These are phyloP conservation scores for Dipodascopsis uninucleata DNA, from an alignment of 805 yeast genomes.

Conservation along the genomic window DNA sequence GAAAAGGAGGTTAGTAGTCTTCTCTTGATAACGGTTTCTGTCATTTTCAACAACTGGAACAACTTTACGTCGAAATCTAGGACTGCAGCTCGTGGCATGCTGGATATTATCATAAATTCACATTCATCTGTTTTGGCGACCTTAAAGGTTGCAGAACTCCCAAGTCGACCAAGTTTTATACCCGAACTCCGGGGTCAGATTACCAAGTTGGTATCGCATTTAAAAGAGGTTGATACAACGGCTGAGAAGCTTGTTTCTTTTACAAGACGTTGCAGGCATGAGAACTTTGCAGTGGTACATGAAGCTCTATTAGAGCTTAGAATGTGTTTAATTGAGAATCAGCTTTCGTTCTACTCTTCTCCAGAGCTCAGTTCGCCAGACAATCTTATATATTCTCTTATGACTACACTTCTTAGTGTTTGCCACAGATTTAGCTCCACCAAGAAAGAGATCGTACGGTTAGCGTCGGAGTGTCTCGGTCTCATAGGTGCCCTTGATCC, in stretches of 20 bases:
- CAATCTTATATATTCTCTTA: slow-evolving; percentile 17
- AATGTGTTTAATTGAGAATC: slow-evolving; percentile 8
- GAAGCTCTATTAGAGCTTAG: slow-evolving; percentile 44
- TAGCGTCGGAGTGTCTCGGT: slow-evolving; percentile 69
- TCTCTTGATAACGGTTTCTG: slow-evolving; percentile 69
- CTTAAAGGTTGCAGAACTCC: slow-evolving; percentile 32
- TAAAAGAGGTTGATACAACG: slow-evolving; percentile 5
- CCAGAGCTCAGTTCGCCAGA: slow-evolving; percentile 5
- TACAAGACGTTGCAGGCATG: slow-evolving; percentile 53
- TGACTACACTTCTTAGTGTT: slow-evolving; percentile 33
- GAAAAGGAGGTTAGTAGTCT: slow-evolving; percentile 59
- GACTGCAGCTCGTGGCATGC: slow-evolving; percentile 49
- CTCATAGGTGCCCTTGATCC: slow-evolving; percentile 74
- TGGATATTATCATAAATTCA: slow-evolving; percentile 37
- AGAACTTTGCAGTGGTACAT: slow-evolving; percentile 64
- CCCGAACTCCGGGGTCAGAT: slow-evolving; percentile 14
- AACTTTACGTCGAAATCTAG: slow-evolving; percentile 49
- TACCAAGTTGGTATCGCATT: not conserved
- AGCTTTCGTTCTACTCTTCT: slow-evolving; percentile 11
- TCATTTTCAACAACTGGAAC: slow-evolving; percentile 65
- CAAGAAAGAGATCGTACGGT: slow-evolving; percentile 44
- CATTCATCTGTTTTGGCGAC: slow-evolving; percentile 25
- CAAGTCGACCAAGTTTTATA: slow-evolving; percentile 11
- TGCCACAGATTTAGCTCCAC: slow-evolving; percentile 30
- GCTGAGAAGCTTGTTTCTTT: slow-evolving; percentile 36